phyloP scores from a whole-genome alignment of 129 eudicot genomes.

The Solidago caesia region DNA sequence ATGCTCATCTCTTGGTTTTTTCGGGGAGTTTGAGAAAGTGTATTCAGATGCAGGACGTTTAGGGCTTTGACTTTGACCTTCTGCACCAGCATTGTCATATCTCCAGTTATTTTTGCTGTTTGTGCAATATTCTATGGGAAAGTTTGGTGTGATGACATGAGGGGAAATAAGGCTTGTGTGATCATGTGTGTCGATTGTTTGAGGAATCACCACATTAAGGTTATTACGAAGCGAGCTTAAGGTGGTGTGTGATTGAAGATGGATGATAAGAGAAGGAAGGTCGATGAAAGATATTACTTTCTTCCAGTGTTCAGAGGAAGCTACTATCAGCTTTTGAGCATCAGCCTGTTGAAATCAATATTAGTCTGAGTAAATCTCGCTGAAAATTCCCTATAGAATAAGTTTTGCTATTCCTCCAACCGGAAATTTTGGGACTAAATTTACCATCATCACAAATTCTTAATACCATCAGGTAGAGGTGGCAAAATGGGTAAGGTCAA shows the following conservation, averaged over 20 bases:
- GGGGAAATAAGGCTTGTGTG: slow-evolving; percentile 23
- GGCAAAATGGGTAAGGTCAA: background rate
- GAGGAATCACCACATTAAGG: slow-evolving; percentile 27
- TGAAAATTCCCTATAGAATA: background rate
- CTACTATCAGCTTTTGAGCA: slow-evolving; percentile 29
- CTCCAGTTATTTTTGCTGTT: background rate
- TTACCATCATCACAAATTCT: background rate
- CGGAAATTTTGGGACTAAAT: background rate
- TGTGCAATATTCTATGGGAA: background rate
- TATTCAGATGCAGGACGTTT: slow-evolving; percentile 34
- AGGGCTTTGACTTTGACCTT: slow-evolving; percentile 30
- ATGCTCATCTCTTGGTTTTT: slow-evolving; percentile 23
- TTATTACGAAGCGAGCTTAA: background rate
- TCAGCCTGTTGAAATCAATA: slow-evolving; percentile 24
- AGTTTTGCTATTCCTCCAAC: background rate
- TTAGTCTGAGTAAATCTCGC: background rate
- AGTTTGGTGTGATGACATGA: slow-evolving; percentile 7
- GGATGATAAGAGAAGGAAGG: slow-evolving; percentile 8
- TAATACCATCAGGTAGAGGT: background rate
- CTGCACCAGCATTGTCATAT: background rate
- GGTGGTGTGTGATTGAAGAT: slow-evolving; percentile 19
- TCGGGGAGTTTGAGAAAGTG: slow-evolving; percentile 23
- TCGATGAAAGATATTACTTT: slow-evolving; percentile 23
- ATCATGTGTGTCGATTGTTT: background rate
- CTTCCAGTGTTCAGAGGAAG: slow-evolving; percentile 31